Percentiles rank a stretch among this genome's conserved stretches.
phyloP scores from a whole-genome alignment of 495 filamentous ascomycete genomes.

The Penicillium cinerascens region DNA sequence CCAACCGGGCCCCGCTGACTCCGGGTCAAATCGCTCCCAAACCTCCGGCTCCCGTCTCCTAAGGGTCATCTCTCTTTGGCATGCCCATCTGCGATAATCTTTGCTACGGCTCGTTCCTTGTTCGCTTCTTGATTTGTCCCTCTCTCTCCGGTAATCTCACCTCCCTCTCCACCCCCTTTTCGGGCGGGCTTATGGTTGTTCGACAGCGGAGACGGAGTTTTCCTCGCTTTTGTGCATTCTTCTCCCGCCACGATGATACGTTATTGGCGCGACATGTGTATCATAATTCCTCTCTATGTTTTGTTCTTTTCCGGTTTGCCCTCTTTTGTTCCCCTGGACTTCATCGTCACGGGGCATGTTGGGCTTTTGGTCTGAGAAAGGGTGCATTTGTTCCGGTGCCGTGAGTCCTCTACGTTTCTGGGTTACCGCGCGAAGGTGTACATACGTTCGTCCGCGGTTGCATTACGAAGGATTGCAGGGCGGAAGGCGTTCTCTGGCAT shows the following conservation, averaged over 20 bases:
- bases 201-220: not conserved
- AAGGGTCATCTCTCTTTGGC: conserved; percentile 2
- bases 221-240: conserved; percentile 4
- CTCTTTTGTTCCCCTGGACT: conserved; percentile 8
- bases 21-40: conserved; percentile 31
- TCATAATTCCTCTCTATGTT: conserved; percentile 26
- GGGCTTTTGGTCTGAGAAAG: conserved; percentile 13
- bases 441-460: conserved; percentile 15
- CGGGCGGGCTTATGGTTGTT: not conserved
- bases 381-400: conserved; percentile 24
- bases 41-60: conserved; percentile 32
- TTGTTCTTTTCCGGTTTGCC: not conserved
- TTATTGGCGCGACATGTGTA: conserved; percentile 28
- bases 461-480: conserved; percentile 13
- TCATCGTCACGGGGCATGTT: conserved; percentile 6
- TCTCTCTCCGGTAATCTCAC: not conserved
- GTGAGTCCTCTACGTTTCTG: conserved; percentile 7
- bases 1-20: conserved; percentile 25
- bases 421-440: conserved; percentile 11
- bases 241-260: conserved; percentile 24
- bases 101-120: not conserved
- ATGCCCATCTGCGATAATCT: not conserved
- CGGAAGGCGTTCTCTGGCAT: conserved; percentile 21
- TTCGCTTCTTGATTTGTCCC: not conserved
- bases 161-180: not conserved